Evolutionary conservation across 768 basidiomycete species (phyloP), one percentile per base, ranked within the genome.

Genomic region (Tulasnella sp.): DNA sequence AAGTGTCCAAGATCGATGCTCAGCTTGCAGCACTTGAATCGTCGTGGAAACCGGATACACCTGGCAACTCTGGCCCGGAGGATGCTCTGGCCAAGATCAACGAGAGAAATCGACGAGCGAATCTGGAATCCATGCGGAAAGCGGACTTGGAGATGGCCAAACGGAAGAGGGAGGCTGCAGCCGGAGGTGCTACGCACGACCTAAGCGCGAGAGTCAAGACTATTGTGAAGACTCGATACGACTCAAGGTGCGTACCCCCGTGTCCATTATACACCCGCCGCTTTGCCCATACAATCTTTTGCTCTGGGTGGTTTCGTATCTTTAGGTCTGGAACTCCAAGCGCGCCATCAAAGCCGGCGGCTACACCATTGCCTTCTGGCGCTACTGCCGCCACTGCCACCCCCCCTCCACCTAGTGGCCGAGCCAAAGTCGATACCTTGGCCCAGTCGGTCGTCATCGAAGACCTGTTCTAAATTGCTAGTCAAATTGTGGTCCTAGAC

Each of bases 21-120:
- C 85, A 92, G 81, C 85, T 97, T 38, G 87, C 86, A n/a, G 86
- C 86, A 39, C 83, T 92, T 12, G 85, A 83, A 45, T 80, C 22
- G 40, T 52, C 67, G 19, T 45, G 39, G 49, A 78, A 58, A 19
- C 19, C n/a, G 71, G 42, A 34, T 40, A 17, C 38, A 36, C n/a
- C 54, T 22, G 37, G 12, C 11, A 19, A 76, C 0, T 81, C 82
- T 5, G 79, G 70, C 31, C 67, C 38, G 42, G 49, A 77, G 69
- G 40, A 68, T 12, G 83, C 88, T 80, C 86, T 97, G 34, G 89
- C 92, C 19, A 89, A 85, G 81, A 90, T 99, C 74, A 98, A 97
- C 81, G 94, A 96, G 83, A 89, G 94, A 75, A 98, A 98, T 82
- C 88, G 93, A 75, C 91, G 88, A 81, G 91, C 91, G 38, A 97